Percentiles rank a stretch among this genome's conserved stretches.
Evolutionary conservation across 352 stramenopile species (phyloP).

Genomic region (Thraustotheca clavata): DNA sequence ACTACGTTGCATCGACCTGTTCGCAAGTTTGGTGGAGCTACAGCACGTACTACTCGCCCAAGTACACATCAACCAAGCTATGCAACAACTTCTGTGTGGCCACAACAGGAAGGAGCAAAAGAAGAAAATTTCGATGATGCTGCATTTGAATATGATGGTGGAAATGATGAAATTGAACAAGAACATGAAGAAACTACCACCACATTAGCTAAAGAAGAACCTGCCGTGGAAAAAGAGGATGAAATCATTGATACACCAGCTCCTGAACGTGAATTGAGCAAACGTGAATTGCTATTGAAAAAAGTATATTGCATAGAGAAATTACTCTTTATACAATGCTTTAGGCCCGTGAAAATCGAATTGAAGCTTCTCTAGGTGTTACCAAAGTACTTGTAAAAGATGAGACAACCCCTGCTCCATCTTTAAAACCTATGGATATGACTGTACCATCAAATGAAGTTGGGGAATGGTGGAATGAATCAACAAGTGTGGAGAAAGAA

Average conservation of each 20-base stretch:
- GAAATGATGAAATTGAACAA: neutral
- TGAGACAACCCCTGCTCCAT: neutral
- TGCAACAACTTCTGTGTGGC: neutral
- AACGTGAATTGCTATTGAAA: constrained; percentile 65
- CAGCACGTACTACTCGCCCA: neutral
- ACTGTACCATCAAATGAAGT: constrained; percentile 81
- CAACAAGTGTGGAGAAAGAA: constrained; percentile 18
- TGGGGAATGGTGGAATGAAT: constrained; percentile 65
- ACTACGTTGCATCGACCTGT: constrained; percentile 42
- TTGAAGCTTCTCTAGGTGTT: constrained; percentile 24
- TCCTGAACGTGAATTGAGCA: constrained; percentile 32
- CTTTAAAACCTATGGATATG: constrained; percentile 24
- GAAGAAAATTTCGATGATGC: constrained; percentile 8
- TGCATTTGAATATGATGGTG: neutral
- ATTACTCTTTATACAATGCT: constrained; percentile 45
- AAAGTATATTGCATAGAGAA: constrained; percentile 53
- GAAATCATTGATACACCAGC: neutral
- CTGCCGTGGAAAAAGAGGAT: neutral
- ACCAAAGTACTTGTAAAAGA: constrained; percentile 6
- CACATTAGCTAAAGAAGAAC: neutral
- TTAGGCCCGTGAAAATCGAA: constrained; percentile 37
- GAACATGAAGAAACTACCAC: too few relatives aligned
- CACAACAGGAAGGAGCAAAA: constrained; percentile 15
- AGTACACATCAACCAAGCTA: neutral
- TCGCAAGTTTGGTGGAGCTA: neutral